Percentiles rank a stretch among this genome's conserved stretches.
These are phyloP conservation scores for Malus orientalis DNA, from an alignment of 306 rosid species.

Conservation along the genomic window DNA sequence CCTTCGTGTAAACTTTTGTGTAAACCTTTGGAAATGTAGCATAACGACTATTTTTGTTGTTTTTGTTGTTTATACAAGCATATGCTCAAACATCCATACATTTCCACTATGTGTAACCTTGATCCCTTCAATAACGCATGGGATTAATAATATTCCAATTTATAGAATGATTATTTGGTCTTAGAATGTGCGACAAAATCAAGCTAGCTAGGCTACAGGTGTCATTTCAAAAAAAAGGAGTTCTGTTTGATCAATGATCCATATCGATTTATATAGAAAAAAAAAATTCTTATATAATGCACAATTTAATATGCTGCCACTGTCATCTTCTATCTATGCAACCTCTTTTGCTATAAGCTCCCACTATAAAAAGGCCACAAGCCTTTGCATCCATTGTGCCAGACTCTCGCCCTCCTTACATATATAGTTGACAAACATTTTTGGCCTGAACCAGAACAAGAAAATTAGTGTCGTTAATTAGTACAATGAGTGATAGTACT, in stretches of 20 bases:
- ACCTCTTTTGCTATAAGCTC: background rate
- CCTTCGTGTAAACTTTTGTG: too few species aligned
- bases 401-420: background rate
- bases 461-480: background rate
- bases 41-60: too few species aligned
- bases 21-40: too few species aligned
- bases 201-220: background rate
- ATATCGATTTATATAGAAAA: too few species aligned
- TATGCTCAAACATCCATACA: too few species aligned
- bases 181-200: background rate
- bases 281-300: too few species aligned
- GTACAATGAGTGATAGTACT: slow-evolving; percentile 9
- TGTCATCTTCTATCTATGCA: background rate
- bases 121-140: too few species aligned
- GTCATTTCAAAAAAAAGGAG: background rate
- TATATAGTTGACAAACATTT: background rate
- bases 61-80: too few species aligned
- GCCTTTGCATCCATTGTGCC: background rate
- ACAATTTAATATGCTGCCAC: background rate
- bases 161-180: background rate
- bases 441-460: background rate
- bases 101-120: too few species aligned
- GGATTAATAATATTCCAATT: background rate
- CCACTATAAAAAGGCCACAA: slow-evolving; percentile 2
- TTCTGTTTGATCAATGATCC: background rate